Evolutionary conservation across 768 basidiomycete species (phyloP), one percentile per base, ranked within the genome.

Genomic region (Boletus subparvulus): DNA sequence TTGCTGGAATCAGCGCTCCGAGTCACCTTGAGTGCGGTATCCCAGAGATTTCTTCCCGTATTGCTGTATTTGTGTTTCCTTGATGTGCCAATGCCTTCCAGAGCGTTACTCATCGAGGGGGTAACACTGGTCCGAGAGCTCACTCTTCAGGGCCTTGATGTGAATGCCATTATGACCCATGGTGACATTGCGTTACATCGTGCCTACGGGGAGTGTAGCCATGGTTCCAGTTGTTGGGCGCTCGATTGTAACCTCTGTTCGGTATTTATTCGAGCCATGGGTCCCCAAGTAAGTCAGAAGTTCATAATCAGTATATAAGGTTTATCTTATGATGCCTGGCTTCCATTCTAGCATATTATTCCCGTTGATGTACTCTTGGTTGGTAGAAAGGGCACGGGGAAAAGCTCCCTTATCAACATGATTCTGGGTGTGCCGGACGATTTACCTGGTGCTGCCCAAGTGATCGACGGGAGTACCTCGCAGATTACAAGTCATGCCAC

Each of bases 321-420:
- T 39, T n/a, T 39, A 39, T 39, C 37, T 39, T 17, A n/a, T n/a
- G 39, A 3, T 39, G n/a, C 37, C n/a, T n/a, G 36, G 8, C 37
- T 39, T 10, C 8, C 9, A 10, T 36, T 17, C 7, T 24, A 47
- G 47, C 14, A 4, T 11, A 9, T 17, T 7, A 3, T 26, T 17
- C 35, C 35, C 6, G 13, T 13, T 12, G 26, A 50, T 35, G 21
- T 52, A 13, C 41, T 52, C 13, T 17, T 52, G 9, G 42, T 52
- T 14, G 51, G 51, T 24, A 33, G 24, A 36, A 44, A 35, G 11
- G 42, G 42, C 7, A 26, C n/a, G 3, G 51, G 51, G 7, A 44
- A 52, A 44, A 52, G 42, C 8, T n/a, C 17, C 12, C 41, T 52
- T n/a, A 9, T 44, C 42, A 52, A 52, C 42, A 44, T 52, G 51